These are phyloP conservation scores for Asterionellopsis glacialis DNA, from an alignment of 108 stramenopile species.

Conservation along the genomic window DNA sequence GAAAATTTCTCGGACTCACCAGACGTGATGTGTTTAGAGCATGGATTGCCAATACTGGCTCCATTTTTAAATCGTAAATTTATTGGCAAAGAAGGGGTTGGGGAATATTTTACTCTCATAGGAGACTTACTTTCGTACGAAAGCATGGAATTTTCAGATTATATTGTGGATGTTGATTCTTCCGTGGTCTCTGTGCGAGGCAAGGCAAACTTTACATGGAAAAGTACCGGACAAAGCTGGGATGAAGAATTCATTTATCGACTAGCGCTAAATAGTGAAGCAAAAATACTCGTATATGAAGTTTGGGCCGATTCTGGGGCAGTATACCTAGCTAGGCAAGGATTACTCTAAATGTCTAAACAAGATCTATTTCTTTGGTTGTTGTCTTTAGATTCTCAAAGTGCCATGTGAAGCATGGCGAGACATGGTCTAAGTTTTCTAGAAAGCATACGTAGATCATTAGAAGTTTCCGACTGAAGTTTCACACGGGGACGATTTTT, in stretches of 20 bases:
- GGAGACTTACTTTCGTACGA: conserved; percentile 2
- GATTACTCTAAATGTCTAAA: too few relatives aligned
- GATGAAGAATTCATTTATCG: conserved; percentile 14
- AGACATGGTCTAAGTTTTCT: too few relatives aligned
- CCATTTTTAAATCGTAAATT: conserved; percentile 12
- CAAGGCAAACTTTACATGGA: conserved; percentile 16
- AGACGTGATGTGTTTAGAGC: conserved; percentile 4
- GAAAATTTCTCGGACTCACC: too few relatives aligned
- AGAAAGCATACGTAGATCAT: too few relatives aligned
- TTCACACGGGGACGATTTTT: too few relatives aligned
- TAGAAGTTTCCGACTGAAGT: too few relatives aligned
- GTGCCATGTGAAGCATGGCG: too few relatives aligned
- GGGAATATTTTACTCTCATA: conserved; percentile 11
- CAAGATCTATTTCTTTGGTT: too few relatives aligned
- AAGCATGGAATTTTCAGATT: conserved; percentile 14
- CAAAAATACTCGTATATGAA: conserved; percentile 6
- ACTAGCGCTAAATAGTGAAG: conserved; percentile 2
- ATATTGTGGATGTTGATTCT: conserved; percentile 9
- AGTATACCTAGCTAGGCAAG: conserved; percentile 8
- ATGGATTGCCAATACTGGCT: conserved; percentile 7
- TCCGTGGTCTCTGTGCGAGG: conserved; percentile 13
- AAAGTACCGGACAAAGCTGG: conserved; percentile 8
- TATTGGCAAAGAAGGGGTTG: neutral
- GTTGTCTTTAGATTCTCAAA: too few relatives aligned
- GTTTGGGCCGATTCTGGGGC: conserved; percentile 17